phyloP scores from a whole-genome alignment of 1,284 basidiomycete genomes.

The Apiotrichum akiyoshidainum region DNA sequence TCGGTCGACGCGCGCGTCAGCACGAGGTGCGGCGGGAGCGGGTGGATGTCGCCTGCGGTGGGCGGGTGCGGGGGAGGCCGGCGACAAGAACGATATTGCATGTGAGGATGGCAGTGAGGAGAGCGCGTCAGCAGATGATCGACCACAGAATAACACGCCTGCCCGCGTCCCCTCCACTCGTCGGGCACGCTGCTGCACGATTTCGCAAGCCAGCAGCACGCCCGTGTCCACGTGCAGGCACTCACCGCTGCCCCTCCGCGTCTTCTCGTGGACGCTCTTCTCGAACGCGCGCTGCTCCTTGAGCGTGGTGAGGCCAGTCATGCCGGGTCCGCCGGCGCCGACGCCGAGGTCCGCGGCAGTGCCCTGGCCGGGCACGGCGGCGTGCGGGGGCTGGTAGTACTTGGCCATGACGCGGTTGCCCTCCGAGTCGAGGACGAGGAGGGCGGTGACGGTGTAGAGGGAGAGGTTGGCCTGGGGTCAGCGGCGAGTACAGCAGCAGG shows the following conservation, averaged over 20 bases:
- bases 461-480: constrained; percentile 65
- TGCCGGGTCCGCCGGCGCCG: constrained; percentile 43
- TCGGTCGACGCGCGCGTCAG: constrained; percentile 93
- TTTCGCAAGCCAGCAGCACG: no score
- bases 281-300: constrained; percentile 96
- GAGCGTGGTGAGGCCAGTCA: constrained; percentile 55
- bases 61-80: no score
- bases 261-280: constrained; percentile 92
- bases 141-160: no score
- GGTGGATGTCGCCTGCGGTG: constrained; percentile 85
- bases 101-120: no score
- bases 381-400: constrained; percentile 68
- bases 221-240: no score
- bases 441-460: constrained; percentile 78
- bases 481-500: background rate
- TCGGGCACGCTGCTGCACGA: no score
- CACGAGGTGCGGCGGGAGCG: constrained; percentile 81
- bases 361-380: constrained; percentile 54
- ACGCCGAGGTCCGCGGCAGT: constrained; percentile 52
- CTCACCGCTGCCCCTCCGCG: constrained; percentile 82
- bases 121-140: constrained; percentile 2
- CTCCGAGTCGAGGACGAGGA: constrained; percentile 89
- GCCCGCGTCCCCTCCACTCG: no score
- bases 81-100: no score
- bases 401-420: constrained; percentile 92